Base-by-base conservation (phyloP, 345 rosid genomes). In the Isatis tinctoria region DNA sequence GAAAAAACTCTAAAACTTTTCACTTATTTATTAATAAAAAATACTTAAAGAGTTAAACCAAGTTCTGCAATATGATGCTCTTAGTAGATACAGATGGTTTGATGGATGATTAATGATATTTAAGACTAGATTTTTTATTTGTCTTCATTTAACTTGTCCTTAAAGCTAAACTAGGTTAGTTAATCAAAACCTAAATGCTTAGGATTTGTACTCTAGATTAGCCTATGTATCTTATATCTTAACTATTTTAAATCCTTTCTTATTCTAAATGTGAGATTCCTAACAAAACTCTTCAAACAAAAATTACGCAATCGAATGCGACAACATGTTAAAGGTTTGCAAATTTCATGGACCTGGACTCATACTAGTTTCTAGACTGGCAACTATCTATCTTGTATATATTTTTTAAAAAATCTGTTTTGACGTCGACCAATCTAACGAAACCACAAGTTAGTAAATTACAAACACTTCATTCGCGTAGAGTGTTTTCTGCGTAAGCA, bases 401-500 rank as follows among this genome's bases (percentile, higher is more conserved):
- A 40, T 6, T 41, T 64, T 43, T 56, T 32, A 10, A 39, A 12
- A 40, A 60, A 28, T 18, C 22, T 35, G 24, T 62, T 33, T 20
- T 57, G 4, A 45, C 35, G 37, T 57, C 17, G 49, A 74, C 6
- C 14, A 48, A 35, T 43, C 56, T 63, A 41, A 16, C 4, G 12
- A 56, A 67, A 36, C 67, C 44, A 67, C 6, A 57, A 45, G 16
- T 44, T 24, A 65, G 49, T 9, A 65, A 45, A 35, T 54, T 16
- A 65, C 11, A 56, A 59, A 41, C 40, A 64, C 45, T 41, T 32
- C 51, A 74, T 40, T 32, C 16, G 69, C 57, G 27, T 28, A 51
- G 63, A 41, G 68, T 68, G 28, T 60, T 68, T 66, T 74, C 43
- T 74, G 67, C 73, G 67, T 48, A 47, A 74, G 33, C 59, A 67